A percentile compares a stretch with the other conserved stretches of the same genome.
phyloP scores from a whole-genome alignment of 1,284 basidiomycete species.

The Athelia psychrophila region DNA sequence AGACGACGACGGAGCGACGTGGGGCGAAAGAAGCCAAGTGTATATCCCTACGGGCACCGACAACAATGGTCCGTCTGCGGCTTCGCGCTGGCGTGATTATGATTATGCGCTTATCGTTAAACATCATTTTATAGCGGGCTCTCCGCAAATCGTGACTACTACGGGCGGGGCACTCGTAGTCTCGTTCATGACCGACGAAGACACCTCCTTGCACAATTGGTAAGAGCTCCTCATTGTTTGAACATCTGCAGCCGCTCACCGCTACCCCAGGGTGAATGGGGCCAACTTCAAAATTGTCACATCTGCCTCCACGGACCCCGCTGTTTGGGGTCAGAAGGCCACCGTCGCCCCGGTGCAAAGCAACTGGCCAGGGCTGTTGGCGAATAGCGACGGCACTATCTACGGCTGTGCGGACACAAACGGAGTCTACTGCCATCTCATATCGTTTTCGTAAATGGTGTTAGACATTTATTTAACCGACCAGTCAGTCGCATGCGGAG shows the following conservation, averaged over 20 bases:
- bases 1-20: conserved; percentile 14
- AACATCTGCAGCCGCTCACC: neutral
- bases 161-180: conserved; percentile 16
- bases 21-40: conserved; percentile 10
- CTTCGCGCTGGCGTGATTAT: neutral
- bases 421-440: neutral
- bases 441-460: neutral
- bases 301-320: neutral
- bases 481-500: no score
- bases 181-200: conserved; percentile 24
- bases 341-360: neutral
- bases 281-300: conserved; percentile 1
- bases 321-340: neutral
- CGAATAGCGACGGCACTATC: neutral
- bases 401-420: neutral
- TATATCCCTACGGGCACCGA: conserved; percentile 10
- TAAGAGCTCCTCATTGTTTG: no score
- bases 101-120: no score
- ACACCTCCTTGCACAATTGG: conserved; percentile 11
- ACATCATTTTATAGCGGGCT: conserved; percentile 8
- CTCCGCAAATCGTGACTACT: conserved; percentile 13
- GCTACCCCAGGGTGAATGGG: neutral
- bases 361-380: conserved; percentile 1
- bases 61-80: conserved; percentile 2
- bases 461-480: no score